phyloP scores from a whole-genome alignment of 805 yeast species.

The Martiniozyma abietophila region DNA sequence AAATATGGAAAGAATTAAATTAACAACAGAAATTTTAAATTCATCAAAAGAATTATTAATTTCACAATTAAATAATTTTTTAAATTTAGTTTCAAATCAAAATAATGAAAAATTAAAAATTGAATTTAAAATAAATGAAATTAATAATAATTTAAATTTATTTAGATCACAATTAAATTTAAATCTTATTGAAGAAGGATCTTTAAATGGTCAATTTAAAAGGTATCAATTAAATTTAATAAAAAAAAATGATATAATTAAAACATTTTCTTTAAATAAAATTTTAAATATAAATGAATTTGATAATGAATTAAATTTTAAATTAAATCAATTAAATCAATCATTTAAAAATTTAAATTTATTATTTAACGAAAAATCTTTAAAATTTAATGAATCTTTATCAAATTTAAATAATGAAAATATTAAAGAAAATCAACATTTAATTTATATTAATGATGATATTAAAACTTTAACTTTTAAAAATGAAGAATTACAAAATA shows the following conservation, averaged over 20 bases:
- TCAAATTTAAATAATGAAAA: conserved; percentile 24
- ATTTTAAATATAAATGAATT: conserved; percentile 4
- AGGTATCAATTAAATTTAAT: conserved; percentile 16
- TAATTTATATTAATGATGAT: conserved; percentile 34
- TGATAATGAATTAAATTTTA: conserved; percentile 10
- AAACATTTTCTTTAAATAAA: conserved; percentile 7
- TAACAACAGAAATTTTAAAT: conserved; percentile 36
- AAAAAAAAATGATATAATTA: conserved; percentile 10
- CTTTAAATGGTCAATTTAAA: conserved; percentile 30
- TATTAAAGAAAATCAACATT: conserved; percentile 35
- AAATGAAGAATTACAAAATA: conserved; percentile 28
- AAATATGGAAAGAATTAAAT: conserved; percentile 43
- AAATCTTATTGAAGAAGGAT: conserved; percentile 45
- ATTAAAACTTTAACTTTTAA: conserved; percentile 28
- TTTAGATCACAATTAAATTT: conserved; percentile 28
- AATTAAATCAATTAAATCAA: conserved; percentile 7
- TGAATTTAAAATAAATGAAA: conserved; percentile 15
- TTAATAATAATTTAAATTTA: conserved; percentile 5
- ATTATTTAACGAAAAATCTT: conserved; percentile 8
- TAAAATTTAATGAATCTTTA: conserved; percentile 13
- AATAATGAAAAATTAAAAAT: conserved; percentile 13
- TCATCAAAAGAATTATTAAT: conserved; percentile 35
- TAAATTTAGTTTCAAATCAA: conserved; percentile 19
- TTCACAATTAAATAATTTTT: conserved; percentile 34
- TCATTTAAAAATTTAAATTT: conserved; percentile 2